Base-by-base conservation (phyloP, 139 green algal species). In the Micractinium conductrix region DNA sequence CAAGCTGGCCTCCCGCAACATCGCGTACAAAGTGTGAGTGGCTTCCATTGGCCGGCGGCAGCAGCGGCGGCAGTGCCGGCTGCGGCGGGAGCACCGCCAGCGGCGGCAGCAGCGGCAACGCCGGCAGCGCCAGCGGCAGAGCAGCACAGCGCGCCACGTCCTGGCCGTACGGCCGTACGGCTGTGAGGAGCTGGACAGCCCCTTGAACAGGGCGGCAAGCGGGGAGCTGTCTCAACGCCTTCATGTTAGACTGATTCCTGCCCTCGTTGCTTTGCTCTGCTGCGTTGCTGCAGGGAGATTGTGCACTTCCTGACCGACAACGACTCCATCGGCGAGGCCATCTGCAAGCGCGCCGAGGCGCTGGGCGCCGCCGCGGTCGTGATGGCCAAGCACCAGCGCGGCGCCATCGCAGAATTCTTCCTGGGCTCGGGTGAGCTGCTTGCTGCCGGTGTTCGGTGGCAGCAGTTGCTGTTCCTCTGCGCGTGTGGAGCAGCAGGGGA, bases 341-440 rank as follows among this genome's bases (percentile, higher is more conserved):
- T 94, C 44, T 91, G 86, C 87, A 91, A 91, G 71, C 87, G 89
- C 3, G 87, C 91, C 5, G 83, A 90, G 22, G 80, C 88, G 50
- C 86, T 95, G 48, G 80, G 91, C 43, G 91, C 91, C 0, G 30
- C 75, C 2, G 84, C 74, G 24, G 87, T 95, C 24, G 84, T 93
- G 24, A 90, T 95, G 86, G 88, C 89, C 63, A 95, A 93, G 78
- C 91, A 95, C 87, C 81, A 90, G 74, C 87, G 88, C 53, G 87
- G 84, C 69, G 62, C 67, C 12, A 80, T 88, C 30, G 45, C 84
- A 30, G 89, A 95, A 84, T 92, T 95, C 79, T 95, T 95, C 69
- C 84, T 95, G 40, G 92, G 91, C 44, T 90, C 65, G 19, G 71
- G 53, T 55, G 78, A 62, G 60, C 81, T 71, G 74, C n/a, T 38